Evolutionary conservation across 108 stramenopile genomes (phyloP), one percentile per base, ranked within the genome.

Genomic region (Nitzschia palea): DNA sequence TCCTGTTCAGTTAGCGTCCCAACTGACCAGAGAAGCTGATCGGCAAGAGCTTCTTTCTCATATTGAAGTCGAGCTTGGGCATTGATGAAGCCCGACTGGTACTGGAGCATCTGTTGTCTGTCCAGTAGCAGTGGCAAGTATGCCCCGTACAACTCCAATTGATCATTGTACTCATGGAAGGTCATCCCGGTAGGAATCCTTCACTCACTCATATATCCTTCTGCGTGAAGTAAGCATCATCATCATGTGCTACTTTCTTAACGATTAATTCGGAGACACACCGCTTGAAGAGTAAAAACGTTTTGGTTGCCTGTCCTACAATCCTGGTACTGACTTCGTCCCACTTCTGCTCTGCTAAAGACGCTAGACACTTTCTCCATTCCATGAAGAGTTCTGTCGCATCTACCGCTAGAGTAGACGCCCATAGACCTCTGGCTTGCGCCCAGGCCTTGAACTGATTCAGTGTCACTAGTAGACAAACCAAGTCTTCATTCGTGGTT

Each of bases 401-500:
- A 18, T 48, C 47, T 4, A 48, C 47, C 4, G 22, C 47, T 48
- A 4, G 47, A 4, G 9, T 5, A 4, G 47, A 5, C 18, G 15
- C 22, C 47, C 47, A 48, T 20, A 48, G n/a, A 20, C n/a, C 15
- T 48, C 22, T 48, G 5, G n/a, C 47, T 20, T 48, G 4, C 4
- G 47, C 47, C 47, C 47, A 48, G 15, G 47, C 22, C 22, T 48
- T 10, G 18, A 48, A 48, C n/a, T 48, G 47, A 20, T 12, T n/a
- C 18, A 48, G 18, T 5, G 47, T 48, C 4, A 48, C 47, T 4
- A 48, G 8, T 12, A 48, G 47, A 20, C 18, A 48, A 18, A 48
- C 47, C 47, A 48, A 48, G 22, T 48, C 47, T 18, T 48, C 47
- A 48, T 48, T 48, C 47, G 47, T 48, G 47, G 15, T 48, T 48